Evolutionary conservation across 2,329 filamentous ascomycete species (phyloP).

Genomic region (Curvularia lunata): DNA sequence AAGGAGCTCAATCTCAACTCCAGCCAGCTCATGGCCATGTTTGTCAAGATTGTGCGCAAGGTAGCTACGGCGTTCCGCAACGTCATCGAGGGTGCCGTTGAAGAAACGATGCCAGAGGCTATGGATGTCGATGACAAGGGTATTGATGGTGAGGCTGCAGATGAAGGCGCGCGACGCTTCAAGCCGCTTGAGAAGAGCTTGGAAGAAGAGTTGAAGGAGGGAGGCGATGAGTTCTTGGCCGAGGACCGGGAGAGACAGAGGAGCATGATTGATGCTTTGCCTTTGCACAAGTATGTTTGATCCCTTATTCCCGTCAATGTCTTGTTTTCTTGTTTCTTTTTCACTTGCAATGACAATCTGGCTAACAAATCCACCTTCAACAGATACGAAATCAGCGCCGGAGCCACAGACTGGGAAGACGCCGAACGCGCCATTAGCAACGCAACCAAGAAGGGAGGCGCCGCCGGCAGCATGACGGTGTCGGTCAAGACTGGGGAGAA

Average conservation of each 20-base stretch:
- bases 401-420: constrained; percentile 61
- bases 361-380: constrained; percentile 2
- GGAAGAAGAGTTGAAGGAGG: constrained; percentile 84
- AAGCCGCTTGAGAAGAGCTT: constrained; percentile 73
- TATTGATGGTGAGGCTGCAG: constrained; percentile 56
- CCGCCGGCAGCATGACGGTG: constrained; percentile 67
- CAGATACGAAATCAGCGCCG: constrained; percentile 57
- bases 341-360: constrained; percentile 1
- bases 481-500: constrained; percentile 79
- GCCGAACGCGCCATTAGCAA: constrained; percentile 74
- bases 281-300: constrained; percentile 76
- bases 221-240: constrained; percentile 74
- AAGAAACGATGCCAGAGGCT: constrained; percentile 54
- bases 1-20: constrained; percentile 76
- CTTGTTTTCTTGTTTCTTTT: neutral
- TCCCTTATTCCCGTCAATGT: neutral
- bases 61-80: constrained; percentile 77
- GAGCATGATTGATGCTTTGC: constrained; percentile 87
- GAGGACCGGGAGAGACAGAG: constrained; percentile 77
- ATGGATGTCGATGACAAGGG: constrained; percentile 55
- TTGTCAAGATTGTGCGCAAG: constrained; percentile 94
- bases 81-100: constrained; percentile 73
- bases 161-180: constrained; percentile 69
- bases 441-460: constrained; percentile 55
- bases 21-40: constrained; percentile 90